These are phyloP conservation scores for Botrytis squamosa DNA, from an alignment of 2,329 filamentous ascomycete species.

Conservation along the genomic window DNA sequence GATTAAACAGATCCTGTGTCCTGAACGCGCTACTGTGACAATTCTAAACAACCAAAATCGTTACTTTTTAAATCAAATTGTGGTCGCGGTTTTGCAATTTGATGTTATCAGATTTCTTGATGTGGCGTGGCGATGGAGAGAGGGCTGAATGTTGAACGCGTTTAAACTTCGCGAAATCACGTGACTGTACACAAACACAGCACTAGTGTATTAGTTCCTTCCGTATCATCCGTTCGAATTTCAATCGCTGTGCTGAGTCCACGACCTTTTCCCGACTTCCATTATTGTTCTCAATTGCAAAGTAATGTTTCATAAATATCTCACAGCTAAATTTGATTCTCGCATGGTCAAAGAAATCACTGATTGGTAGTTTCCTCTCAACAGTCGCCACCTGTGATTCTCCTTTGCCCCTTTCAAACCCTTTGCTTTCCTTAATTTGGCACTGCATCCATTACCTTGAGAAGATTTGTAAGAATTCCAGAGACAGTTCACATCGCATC, in stretches of 20 bases:
- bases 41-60: not conserved
- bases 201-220: not conserved
- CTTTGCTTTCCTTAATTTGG: too few relatives aligned
- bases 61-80: not conserved
- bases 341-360: not conserved
- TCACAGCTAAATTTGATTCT: not conserved
- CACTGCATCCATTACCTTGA: not conserved
- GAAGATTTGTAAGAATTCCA: not conserved
- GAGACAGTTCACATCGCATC: not conserved
- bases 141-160: not conserved
- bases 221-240: not conserved
- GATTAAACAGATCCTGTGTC: not conserved
- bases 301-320: too few relatives aligned
- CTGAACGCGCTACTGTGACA: not conserved
- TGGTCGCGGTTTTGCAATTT: not conserved
- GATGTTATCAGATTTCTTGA: not conserved
- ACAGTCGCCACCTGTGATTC: not conserved
- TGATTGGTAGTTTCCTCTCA: not conserved
- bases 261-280: not conserved
- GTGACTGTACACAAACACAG: not conserved
- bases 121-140: slow-evolving; percentile 7
- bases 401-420: not conserved
- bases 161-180: not conserved
- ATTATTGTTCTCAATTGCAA: not conserved
- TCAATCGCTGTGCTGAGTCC: not conserved